Evolutionary conservation across 371 early-diverging fungal genomes (phyloP).

Genomic region (Mortierella sp.): DNA sequence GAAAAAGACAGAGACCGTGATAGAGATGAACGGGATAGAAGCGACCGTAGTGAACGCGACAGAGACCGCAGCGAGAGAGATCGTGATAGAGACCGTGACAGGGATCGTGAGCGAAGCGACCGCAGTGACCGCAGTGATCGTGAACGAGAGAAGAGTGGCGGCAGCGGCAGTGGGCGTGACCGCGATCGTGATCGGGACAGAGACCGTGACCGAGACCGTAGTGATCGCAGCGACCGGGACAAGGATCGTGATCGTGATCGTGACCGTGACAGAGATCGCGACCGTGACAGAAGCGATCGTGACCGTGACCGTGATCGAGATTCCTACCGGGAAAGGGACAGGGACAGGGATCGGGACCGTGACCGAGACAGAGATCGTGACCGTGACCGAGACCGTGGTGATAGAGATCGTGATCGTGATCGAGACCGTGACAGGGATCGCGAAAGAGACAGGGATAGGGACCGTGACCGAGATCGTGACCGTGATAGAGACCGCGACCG

Average conservation of each 20-base stretch:
- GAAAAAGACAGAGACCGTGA: conserved; percentile 25
- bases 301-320: conserved; percentile 37
- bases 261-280: conserved; percentile 22
- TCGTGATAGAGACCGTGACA: conserved; percentile 13
- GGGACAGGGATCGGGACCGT: conserved; percentile 6
- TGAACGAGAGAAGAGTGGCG: conserved; percentile 17
- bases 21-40: conserved; percentile 11
- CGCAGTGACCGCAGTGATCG: conserved; percentile 15
- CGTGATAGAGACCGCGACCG: conserved; percentile 40
- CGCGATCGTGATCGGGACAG: conserved; percentile 35
- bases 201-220: conserved; percentile 32
- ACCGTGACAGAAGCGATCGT: conserved; percentile 16
- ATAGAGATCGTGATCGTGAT: conserved; percentile 19
- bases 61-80: conserved; percentile 26
- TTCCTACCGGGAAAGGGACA: conserved; percentile 26
- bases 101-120: conserved; percentile 19
- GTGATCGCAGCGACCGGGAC: conserved; percentile 21
- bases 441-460: conserved; percentile 26
- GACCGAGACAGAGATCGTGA: conserved; percentile 26
- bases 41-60: conserved; percentile 30
- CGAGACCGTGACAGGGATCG: conserved; percentile 34
- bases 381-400: conserved; percentile 26
- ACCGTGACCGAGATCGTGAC: conserved; percentile 25
- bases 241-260: conserved; percentile 23
- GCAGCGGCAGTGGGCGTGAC: conserved; percentile 6